These are phyloP conservation scores for Primulina tabacum DNA, from an alignment of 257 asterid genomes.

Conservation along the genomic window DNA sequence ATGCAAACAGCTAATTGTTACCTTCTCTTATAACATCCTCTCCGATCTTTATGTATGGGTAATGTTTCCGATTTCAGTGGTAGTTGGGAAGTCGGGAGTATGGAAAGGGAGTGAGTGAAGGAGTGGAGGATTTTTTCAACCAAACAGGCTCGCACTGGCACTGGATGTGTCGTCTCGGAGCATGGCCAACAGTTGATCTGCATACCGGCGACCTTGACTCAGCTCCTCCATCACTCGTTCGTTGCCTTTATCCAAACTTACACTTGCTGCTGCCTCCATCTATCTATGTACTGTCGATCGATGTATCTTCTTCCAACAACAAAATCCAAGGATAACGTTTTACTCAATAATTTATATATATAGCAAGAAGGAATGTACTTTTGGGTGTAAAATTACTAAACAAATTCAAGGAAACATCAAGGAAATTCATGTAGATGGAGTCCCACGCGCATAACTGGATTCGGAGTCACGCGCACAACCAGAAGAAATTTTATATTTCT, in stretches of 20 bases:
- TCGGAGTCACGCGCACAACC: neutral
- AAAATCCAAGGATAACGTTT: slow-evolving; percentile 5
- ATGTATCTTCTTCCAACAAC: too few relatives aligned
- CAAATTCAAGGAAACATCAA: slow-evolving; percentile 27
- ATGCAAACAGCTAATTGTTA: neutral
- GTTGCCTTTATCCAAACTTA: neutral
- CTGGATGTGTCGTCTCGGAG: slow-evolving; percentile 16
- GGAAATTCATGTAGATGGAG: slow-evolving; percentile 27
- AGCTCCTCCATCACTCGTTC: slow-evolving; percentile 36
- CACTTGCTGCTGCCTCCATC: too few relatives aligned
- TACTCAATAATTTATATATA: neutral
- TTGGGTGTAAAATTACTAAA: neutral
- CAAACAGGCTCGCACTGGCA: slow-evolving; percentile 26
- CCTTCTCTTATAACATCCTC: slow-evolving; percentile 75
- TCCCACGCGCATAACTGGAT: slow-evolving; percentile 21
- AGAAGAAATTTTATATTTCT: too few relatives aligned
- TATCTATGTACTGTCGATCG: neutral
- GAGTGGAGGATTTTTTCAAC: slow-evolving; percentile 27
- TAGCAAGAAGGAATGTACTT: too few relatives aligned
- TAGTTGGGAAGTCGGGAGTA: too few relatives aligned
- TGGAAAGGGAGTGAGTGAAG: too few relatives aligned
- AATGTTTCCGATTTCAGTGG: too few relatives aligned
- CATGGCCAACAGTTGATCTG: slow-evolving; percentile 37
- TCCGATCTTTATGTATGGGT: slow-evolving; percentile 32
- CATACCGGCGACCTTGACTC: slow-evolving; percentile 43